Percentiles rank a stretch among this genome's conserved stretches.
phyloP scores from a whole-genome alignment of 495 filamentous ascomycete genomes.

The Penicillium egyptiacum region DNA sequence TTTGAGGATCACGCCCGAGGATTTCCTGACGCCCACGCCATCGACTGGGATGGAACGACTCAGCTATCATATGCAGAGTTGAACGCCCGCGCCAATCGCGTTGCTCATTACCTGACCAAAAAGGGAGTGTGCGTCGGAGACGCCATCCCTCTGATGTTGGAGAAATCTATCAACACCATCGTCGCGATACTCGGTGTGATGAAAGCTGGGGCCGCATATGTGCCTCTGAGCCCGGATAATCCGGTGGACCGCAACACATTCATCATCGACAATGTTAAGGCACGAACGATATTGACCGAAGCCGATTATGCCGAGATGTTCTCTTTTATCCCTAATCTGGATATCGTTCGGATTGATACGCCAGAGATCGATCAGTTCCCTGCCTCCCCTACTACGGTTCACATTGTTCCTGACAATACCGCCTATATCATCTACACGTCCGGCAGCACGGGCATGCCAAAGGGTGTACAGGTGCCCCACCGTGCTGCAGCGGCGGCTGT shows the following conservation, averaged over 20 bases:
- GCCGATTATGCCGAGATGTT: constrained; percentile 13
- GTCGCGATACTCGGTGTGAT: constrained; percentile 45
- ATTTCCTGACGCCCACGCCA: not conserved
- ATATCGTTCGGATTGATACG: constrained; percentile 15
- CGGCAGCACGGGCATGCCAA: constrained; percentile 42
- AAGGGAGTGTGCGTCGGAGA: constrained; percentile 6
- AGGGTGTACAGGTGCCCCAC: constrained; percentile 45
- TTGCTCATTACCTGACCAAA: constrained; percentile 1
- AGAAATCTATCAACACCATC: constrained; percentile 45
- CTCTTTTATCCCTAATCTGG: not conserved
- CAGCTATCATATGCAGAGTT: constrained; percentile 2
- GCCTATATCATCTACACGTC: constrained; percentile 37
- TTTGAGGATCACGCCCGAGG: not conserved
- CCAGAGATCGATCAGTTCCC: not conserved
- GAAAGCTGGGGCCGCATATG: constrained; percentile 49
- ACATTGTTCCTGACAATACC: constrained; percentile 1
- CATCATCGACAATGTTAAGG: constrained; percentile 17
- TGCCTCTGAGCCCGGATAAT: constrained; percentile 48
- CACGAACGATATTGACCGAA: constrained; percentile 13
- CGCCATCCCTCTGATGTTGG: constrained; percentile 41
- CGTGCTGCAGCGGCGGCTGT: constrained; percentile 13
- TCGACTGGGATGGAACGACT: constrained; percentile 2
- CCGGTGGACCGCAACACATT: constrained; percentile 32
- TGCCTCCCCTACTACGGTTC: not conserved
- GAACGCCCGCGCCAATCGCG: constrained; percentile 4